Conservation (phyloP, 208 protist species). For the Strigomonas culicis region DNA sequence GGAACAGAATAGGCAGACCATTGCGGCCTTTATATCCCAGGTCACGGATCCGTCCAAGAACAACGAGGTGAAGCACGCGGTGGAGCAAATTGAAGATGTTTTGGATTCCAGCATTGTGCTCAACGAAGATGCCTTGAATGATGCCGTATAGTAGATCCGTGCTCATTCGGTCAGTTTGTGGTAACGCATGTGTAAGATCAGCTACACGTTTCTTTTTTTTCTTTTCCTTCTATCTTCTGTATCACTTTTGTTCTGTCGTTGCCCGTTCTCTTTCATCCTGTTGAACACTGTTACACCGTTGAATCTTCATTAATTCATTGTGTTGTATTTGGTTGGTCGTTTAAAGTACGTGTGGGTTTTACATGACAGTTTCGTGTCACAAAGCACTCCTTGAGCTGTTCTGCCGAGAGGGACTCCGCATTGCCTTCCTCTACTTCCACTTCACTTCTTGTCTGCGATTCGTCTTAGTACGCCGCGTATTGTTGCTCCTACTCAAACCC, state of each 20-base stretch:
- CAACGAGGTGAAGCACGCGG: neutral
- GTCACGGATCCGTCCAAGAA: constrained; percentile 9
- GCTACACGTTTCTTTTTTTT: too few species aligned
- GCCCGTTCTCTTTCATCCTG: neutral
- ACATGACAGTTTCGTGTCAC: neutral
- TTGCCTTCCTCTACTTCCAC: neutral
- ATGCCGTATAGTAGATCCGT: too few species aligned
- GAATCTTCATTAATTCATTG: neutral
- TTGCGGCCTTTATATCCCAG: constrained; percentile 12
- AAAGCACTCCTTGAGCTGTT: too few species aligned
- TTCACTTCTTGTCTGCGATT: constrained; percentile 16
- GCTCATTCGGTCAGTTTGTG: too few species aligned
- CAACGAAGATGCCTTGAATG: constrained; percentile 9
- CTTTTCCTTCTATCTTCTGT: neutral
- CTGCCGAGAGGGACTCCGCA: constrained; percentile 2
- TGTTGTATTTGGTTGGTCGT: neutral
- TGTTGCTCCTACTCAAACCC: constrained; percentile 10
- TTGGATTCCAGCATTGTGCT: constrained; percentile 9
- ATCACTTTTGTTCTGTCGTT: neutral
- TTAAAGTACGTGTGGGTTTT: neutral
- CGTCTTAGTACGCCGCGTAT: neutral
- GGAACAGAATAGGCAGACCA: constrained; percentile 7
- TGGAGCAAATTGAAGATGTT: constrained; percentile 9
- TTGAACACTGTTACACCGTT: neutral
- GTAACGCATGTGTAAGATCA: too few species aligned